Base-by-base conservation (phyloP, 495 filamentous ascomycete genomes). In the Beverwykella pulmonaria region DNA sequence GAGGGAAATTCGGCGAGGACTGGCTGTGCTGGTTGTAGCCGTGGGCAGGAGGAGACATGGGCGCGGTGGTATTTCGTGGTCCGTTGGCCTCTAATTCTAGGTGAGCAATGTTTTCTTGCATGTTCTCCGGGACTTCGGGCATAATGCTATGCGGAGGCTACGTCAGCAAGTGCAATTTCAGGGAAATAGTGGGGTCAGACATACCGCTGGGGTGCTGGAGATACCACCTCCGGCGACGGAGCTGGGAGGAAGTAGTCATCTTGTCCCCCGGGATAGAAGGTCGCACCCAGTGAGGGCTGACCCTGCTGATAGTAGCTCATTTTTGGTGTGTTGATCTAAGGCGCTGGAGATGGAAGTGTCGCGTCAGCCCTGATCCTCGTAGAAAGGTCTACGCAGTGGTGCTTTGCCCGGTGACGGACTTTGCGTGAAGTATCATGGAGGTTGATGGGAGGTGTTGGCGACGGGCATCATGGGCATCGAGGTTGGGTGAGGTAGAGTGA, bases 171-270 rank as follows among this genome's bases (percentile, higher is more conserved):
- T 30, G 46, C 54, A 60, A 30, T 29, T 59, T 36, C 10, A 17
- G n/a, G 26, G 22, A 14, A 36, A 36, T 19, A 26, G 30, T 20
- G 39, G 39, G 39, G 39, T 12, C 53, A 55, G 26, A 69, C 69
- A 4, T 76, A 97, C 93, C 93, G 87, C 83, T 98, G 92, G 69
- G 93, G 93, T 69, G 90, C 82, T 63, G 93, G 93, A 68, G 90
- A 90, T 56, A 92, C 83, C 71, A 92, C 81, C 73, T 90, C 87
- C 70, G 88, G 85, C 75, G 87, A 73, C 22, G 75, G 70, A 46
- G 77, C 75, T 48, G 85, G 86, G 82, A 87, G 88, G 77, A 89
- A 91, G 72, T 92, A 97, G 78, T 96, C 92, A 82, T 97, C 93
- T 65, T 85, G 81, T 41, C 88, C 90, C 74, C 93, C 92, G 69